Evolutionary conservation across 164 flowering plant genomes (phyloP).

Genomic region (Litsea cubeba): DNA sequence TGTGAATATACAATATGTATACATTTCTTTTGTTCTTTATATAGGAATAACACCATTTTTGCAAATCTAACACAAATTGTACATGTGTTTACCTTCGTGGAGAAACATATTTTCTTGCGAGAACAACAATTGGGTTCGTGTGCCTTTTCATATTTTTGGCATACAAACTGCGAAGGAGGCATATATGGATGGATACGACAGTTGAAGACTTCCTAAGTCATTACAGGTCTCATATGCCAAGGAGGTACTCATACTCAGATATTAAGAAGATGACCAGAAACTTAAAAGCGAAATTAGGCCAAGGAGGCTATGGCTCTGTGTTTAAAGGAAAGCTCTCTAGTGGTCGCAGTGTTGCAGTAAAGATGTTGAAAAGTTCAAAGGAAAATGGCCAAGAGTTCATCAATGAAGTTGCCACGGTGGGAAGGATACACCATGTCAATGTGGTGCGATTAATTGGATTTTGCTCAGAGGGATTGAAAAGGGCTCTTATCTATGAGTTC

Average conservation of each 20-base stretch:
- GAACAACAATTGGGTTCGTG: background rate
- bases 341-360: slow-evolving; percentile 35
- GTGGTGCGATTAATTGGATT: slow-evolving; percentile 8
- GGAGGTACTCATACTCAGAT: slow-evolving; percentile 28
- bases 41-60: too few relatives aligned
- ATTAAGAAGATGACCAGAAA: slow-evolving; percentile 33
- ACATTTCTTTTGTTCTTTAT: too few relatives aligned
- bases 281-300: slow-evolving; percentile 33
- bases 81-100: too few relatives aligned
- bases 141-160: background rate
- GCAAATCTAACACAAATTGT: too few relatives aligned
- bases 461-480: slow-evolving; percentile 1
- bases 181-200: background rate
- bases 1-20: too few relatives aligned
- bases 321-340: slow-evolving; percentile 36
- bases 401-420: slow-evolving; percentile 7
- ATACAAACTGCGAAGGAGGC: background rate
- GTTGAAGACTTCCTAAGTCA: background rate
- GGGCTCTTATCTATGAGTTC: slow-evolving; percentile 13
- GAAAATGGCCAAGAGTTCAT: slow-evolving; percentile 5
- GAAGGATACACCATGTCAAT: slow-evolving; percentile 13
- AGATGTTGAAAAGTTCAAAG: slow-evolving; percentile 12
- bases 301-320: slow-evolving; percentile 45
- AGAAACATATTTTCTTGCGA: background rate
- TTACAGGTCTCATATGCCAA: slow-evolving; percentile 6